A percentile compares a stretch with the other conserved stretches of the same genome.
phyloP scores from a whole-genome alignment of 257 asterid species.

The Solanum bulbocastanum region DNA sequence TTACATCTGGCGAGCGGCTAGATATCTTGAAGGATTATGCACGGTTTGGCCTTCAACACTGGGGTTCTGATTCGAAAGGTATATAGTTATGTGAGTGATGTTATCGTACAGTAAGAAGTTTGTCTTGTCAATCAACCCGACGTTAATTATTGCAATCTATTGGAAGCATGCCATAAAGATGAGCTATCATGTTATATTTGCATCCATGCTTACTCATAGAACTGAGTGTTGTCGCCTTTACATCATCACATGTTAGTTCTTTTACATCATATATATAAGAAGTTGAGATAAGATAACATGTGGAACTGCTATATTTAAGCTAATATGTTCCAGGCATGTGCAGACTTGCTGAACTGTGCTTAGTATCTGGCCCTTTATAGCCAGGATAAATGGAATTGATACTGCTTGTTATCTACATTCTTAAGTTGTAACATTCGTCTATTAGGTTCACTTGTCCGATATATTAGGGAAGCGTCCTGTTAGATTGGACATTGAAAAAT shows the following conservation, averaged over 20 bases:
- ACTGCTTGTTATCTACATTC: not conserved
- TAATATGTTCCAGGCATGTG: not conserved
- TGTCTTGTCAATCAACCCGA: not conserved
- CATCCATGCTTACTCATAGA: not conserved
- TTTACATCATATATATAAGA: not conserved
- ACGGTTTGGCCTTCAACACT: conserved; percentile 81
- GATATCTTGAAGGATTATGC: conserved; percentile 73
- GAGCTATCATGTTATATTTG: not conserved
- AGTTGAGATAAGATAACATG: not conserved
- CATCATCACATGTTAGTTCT: not conserved
- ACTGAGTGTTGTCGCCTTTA: not conserved
- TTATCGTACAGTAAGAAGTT: not conserved
- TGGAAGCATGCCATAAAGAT: not conserved
- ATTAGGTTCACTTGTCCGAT: not conserved
- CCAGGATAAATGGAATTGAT: not conserved
- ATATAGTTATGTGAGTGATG: not conserved
- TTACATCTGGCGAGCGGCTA: conserved; percentile 72
- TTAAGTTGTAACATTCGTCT: not conserved
- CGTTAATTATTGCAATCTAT: not conserved
- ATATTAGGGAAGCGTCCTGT: not conserved
- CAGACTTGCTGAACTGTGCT: not conserved
- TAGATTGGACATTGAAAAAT: not conserved
- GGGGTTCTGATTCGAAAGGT: conserved; percentile 99
- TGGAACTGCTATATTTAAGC: not conserved
- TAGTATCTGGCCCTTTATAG: not conserved